phyloP scores from a whole-genome alignment of 1,139 yeast genomes.

The Suhomyces chickasaworum region DNA sequence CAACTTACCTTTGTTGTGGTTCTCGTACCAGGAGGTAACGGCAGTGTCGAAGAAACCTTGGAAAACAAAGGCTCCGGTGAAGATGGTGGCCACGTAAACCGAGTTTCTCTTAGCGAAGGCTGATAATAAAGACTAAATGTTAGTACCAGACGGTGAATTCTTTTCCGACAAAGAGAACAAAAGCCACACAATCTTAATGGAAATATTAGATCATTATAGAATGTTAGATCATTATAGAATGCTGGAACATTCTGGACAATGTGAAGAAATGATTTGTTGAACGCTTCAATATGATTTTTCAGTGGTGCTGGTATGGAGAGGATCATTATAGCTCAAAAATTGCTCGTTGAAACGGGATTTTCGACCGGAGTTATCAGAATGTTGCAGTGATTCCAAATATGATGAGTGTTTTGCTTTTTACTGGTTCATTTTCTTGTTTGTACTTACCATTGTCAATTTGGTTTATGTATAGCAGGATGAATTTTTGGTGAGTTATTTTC shows the following conservation, averaged over 20 bases:
- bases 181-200: no score
- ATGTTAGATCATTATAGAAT: no score
- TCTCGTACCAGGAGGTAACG: slow-evolving; percentile 81
- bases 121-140: slow-evolving; percentile 20
- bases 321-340: background rate
- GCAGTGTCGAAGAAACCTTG: slow-evolving; percentile 81
- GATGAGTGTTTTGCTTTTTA: no score
- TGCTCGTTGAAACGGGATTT: background rate
- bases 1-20: slow-evolving; percentile 91
- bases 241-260: no score
- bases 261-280: background rate
- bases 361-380: background rate
- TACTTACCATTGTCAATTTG: slow-evolving; percentile 12
- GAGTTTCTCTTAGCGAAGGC: slow-evolving; percentile 88
- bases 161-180: no score
- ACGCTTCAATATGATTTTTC: background rate
- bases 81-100: slow-evolving; percentile 80
- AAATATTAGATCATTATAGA: no score
- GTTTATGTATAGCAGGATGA: slow-evolving; percentile 7
- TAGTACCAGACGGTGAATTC: slow-evolving; percentile 11
- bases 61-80: slow-evolving; percentile 86
- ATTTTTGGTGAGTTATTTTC: slow-evolving; percentile 14
- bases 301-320: background rate
- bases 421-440: background rate
- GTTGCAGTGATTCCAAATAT: no score